Conservation (phyloP, 371 early-diverging fungal genomes). For the Actinomortierella wolfii region DNA sequence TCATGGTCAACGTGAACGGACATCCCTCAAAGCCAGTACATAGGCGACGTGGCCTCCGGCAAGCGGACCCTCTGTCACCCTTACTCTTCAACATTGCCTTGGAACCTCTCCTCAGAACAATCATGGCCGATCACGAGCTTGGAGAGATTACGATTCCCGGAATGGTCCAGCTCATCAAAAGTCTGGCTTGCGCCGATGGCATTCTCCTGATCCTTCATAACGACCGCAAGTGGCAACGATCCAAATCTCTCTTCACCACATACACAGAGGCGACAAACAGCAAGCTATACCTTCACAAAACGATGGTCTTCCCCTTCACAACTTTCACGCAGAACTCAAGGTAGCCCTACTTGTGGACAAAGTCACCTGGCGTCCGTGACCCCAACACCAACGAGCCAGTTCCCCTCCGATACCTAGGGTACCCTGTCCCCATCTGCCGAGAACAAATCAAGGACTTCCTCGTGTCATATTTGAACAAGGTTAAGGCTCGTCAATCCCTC, state of each 20-base stretch:
- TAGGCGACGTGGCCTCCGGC: constrained; percentile 13
- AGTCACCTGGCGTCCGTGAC: too few species aligned
- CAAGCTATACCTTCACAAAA: constrained; percentile 7
- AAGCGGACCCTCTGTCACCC: constrained; percentile 26
- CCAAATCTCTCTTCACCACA: background rate
- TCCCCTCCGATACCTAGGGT: too few species aligned
- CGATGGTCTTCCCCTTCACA: constrained; percentile 6
- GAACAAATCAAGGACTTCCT: too few species aligned
- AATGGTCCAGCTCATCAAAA: background rate
- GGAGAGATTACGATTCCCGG: background rate
- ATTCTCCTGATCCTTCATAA: background rate
- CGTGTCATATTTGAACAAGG: too few species aligned
- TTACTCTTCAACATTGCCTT: constrained; percentile 22
- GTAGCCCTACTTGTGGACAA: too few species aligned
- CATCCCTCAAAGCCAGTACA: constrained; percentile 6
- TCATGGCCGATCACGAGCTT: constrained; percentile 2
- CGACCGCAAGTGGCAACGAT: background rate
- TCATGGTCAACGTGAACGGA: constrained; percentile 27
- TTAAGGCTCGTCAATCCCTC: too few species aligned
- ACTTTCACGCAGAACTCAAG: too few species aligned
- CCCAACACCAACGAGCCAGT: too few species aligned
- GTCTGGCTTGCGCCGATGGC: constrained; percentile 12
- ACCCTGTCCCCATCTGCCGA: too few species aligned
- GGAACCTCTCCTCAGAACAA: constrained; percentile 34
- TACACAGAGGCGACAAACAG: constrained; percentile 5